phyloP scores from a whole-genome alignment of 768 basidiomycete genomes.

The Podaxis pistillaris region DNA sequence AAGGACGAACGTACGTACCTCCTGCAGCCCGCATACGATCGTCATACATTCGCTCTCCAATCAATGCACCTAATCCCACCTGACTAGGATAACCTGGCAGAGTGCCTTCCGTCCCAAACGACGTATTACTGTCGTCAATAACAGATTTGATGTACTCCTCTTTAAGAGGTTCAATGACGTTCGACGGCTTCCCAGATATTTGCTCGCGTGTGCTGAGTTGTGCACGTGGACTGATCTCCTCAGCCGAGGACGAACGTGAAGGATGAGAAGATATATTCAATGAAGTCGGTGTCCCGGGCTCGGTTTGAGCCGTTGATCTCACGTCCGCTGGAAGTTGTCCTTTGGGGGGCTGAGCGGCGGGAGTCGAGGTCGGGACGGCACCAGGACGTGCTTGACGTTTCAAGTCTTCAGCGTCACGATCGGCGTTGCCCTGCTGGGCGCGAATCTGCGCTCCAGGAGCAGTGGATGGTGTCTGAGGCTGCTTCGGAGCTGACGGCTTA shows the following conservation, averaged over 20 bases:
- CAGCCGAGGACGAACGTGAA: slow-evolving; percentile 1
- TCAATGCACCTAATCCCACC: slow-evolving; percentile 17
- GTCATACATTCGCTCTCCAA: slow-evolving; percentile 22
- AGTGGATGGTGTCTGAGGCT: background rate
- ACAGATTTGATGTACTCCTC: background rate
- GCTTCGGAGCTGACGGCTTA: too few relatives aligned
- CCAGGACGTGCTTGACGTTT: background rate
- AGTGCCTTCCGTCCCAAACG: slow-evolving; percentile 14
- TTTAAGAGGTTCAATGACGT: background rate
- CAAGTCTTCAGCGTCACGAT: background rate
- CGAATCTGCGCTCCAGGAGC: background rate
- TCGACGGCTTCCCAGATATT: slow-evolving; percentile 1
- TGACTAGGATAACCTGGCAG: slow-evolving; percentile 22
- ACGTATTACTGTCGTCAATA: slow-evolving; percentile 5
- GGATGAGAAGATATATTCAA: background rate
- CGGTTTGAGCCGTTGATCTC: background rate
- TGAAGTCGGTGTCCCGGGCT: background rate
- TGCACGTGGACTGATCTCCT: background rate
- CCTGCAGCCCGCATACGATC: slow-evolving; percentile 17
- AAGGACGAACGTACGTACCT: slow-evolving; percentile 7
- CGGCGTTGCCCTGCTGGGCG: background rate
- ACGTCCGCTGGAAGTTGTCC: background rate
- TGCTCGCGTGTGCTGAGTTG: slow-evolving; percentile 2
- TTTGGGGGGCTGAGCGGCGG: background rate
- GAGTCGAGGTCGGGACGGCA: background rate